phyloP scores from a whole-genome alignment of 257 asterid species.

The Capsicum rhomboideum region DNA sequence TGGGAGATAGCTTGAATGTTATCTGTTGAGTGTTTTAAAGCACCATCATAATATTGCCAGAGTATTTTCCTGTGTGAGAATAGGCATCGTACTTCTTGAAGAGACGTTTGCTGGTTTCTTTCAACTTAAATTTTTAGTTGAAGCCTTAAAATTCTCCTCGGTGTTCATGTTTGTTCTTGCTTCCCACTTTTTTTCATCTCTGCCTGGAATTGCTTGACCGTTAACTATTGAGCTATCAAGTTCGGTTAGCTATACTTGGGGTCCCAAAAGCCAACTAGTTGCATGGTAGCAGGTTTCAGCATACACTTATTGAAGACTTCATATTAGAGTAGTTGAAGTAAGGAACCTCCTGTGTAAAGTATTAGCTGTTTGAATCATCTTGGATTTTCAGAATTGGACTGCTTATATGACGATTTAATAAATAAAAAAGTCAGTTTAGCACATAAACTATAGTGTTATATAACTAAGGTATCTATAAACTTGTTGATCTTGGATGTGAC shows the following conservation, averaged over 20 bases:
- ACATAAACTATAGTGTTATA: neutral
- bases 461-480: neutral
- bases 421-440: neutral
- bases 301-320: neutral
- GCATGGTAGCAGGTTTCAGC: neutral
- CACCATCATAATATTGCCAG: neutral
- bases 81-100: neutral
- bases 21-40: neutral
- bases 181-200: neutral
- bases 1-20: neutral
- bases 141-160: neutral
- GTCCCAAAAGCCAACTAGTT: neutral
- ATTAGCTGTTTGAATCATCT: neutral
- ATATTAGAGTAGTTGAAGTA: neutral
- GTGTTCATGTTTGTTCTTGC: neutral
- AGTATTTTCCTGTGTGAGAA: neutral
- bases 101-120: neutral
- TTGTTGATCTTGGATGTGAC: neutral
- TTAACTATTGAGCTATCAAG: neutral
- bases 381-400: neutral
- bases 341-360: neutral
- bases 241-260: neutral
- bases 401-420: neutral
- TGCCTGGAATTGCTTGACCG: neutral
- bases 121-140: neutral